Conservation (phyloP, 345 rosid species). For the Populus simonii region DNA sequence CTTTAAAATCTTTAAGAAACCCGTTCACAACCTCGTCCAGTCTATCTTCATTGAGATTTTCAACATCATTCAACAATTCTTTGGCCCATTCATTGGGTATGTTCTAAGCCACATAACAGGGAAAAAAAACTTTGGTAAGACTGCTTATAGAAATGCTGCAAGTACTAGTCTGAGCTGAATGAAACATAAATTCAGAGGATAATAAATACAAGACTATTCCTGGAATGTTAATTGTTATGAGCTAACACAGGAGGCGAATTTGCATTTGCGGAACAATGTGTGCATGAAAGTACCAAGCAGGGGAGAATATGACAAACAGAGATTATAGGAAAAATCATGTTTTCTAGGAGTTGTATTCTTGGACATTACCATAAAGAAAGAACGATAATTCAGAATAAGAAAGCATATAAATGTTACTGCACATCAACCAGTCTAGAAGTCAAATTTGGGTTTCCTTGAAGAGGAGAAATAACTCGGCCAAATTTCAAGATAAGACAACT, state of each 20-base stretch:
- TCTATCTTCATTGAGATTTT: conserved; percentile 31
- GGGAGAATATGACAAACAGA: background rate
- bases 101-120: conserved; percentile 12
- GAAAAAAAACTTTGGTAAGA: background rate
- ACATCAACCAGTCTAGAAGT: background rate
- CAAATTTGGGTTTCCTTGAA: background rate
- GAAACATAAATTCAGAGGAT: background rate
- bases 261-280: too few species aligned
- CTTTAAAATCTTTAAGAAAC: conserved; percentile 29
- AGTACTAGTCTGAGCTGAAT: background rate
- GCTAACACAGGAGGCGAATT: background rate
- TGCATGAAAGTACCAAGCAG: background rate
- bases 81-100: conserved; percentile 27
- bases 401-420: background rate
- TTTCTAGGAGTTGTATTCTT: background rate
- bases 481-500: background rate
- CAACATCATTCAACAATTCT: conserved; percentile 17
- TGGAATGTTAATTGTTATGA: background rate
- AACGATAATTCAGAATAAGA: background rate
- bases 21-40: conserved; percentile 26
- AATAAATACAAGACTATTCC: background rate
- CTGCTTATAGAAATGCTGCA: background rate
- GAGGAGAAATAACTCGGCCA: background rate
- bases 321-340: background rate
- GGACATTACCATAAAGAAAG: background rate